Conservation (phyloP, 106 monocot species). For the Acanthochlamys bracteata region DNA sequence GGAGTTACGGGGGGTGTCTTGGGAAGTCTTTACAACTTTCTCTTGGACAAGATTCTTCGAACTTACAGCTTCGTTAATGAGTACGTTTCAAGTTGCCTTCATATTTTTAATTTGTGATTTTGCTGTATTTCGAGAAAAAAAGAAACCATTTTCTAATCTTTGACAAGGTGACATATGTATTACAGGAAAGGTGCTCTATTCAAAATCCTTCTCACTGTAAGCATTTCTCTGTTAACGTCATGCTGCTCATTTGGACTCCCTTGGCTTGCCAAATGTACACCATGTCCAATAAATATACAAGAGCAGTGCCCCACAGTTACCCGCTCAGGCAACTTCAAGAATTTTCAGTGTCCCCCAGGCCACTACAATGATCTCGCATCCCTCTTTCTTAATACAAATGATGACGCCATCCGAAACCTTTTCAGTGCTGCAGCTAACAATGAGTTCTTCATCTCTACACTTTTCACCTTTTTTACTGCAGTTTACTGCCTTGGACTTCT, state of each 20-base stretch:
- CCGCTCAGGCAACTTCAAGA: conserved; percentile 73
- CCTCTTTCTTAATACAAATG: conserved; percentile 85
- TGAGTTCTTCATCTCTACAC: conserved; percentile 52
- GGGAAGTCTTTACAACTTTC: conserved; percentile 75
- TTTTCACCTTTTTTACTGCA: conserved; percentile 54
- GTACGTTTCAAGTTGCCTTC: conserved; percentile 25
- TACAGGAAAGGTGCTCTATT: conserved; percentile 71
- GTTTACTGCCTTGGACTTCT: conserved; percentile 69
- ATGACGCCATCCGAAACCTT: conserved; percentile 80
- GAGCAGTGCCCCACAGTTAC: conserved; percentile 70
- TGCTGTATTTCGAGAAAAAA: not conserved
- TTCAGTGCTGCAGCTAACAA: conserved; percentile 52
- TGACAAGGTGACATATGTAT: not conserved
- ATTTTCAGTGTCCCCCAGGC: conserved; percentile 76
- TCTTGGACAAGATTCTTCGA: conserved; percentile 70
- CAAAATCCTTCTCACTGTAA: conserved; percentile 66
- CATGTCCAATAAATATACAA: conserved; percentile 38
- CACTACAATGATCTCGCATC: conserved; percentile 91
- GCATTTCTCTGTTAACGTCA: conserved; percentile 70
- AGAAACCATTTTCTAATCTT: not conserved
- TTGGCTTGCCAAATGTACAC: conserved; percentile 68
- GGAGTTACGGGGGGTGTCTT: conserved; percentile 76
- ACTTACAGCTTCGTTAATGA: conserved; percentile 83
- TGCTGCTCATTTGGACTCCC: conserved; percentile 81
- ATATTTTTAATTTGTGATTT: not conserved